Percentiles rank a stretch among this genome's conserved stretches.
Evolutionary conservation across 176 grass and related monocot species (phyloP).

Genomic region (Avena sativa): DNA sequence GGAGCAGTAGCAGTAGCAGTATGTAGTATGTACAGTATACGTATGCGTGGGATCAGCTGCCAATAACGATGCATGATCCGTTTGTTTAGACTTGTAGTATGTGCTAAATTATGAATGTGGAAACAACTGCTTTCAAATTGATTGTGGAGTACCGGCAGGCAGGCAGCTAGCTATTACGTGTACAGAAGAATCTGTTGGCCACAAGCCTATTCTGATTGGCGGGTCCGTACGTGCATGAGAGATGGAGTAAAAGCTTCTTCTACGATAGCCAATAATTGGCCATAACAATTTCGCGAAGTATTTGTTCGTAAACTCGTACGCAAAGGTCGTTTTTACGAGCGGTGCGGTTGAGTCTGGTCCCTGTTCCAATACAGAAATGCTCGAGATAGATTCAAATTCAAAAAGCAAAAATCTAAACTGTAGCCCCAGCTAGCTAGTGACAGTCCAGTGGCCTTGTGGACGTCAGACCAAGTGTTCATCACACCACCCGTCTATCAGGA

Average conservation of each 20-base stretch:
- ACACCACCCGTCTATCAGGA: conserved; percentile 17
- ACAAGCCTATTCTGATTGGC: neutral
- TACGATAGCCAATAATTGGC: neutral
- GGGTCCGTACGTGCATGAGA: neutral
- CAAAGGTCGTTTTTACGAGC: too few relatives aligned
- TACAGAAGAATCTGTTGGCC: neutral
- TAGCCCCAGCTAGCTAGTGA: neutral
- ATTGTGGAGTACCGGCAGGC: neutral
- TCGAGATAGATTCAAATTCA: neutral
- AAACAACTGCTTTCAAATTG: neutral
- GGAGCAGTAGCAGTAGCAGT: neutral
- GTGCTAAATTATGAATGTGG: neutral
- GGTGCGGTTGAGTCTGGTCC: too few relatives aligned
- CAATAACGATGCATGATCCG: conserved; percentile 1
- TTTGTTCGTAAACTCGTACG: neutral
- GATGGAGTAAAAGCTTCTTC: conserved; percentile 9
- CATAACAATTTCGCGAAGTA: conserved; percentile 21
- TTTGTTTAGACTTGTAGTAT: conserved; percentile 23
- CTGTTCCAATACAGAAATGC: neutral
- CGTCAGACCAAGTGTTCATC: neutral
- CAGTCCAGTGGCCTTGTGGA: conserved; percentile 1
- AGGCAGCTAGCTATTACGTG: neutral
- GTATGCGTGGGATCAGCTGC: neutral
- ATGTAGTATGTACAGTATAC: neutral
- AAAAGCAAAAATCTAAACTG: neutral